Evolutionary conservation across 1,284 basidiomycete genomes (phyloP), one percentile per base, ranked within the genome.

Genomic region (Fomitiporia mediterranea): DNA sequence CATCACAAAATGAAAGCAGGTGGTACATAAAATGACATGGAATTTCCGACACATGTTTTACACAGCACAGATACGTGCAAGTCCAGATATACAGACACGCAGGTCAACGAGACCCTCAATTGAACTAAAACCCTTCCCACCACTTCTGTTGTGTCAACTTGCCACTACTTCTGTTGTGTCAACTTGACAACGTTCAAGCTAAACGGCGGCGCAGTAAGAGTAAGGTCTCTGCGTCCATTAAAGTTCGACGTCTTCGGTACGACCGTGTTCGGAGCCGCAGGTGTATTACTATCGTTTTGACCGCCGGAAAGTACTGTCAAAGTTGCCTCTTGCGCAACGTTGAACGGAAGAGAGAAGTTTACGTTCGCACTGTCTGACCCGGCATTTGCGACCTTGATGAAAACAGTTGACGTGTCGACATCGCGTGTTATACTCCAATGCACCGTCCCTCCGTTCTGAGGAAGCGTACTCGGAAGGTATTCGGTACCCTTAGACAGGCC

Each of bases 381-480:
- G 0, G 76, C 74, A 64, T 86, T 87, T 9, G 78, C 73, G 28
- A 86, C 67, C 82, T 87, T 87, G 69, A 86, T 79, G 60, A 81
- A 77, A 43, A 84, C 67, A 43, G 76, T 66, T 3, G 71, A 66
- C 0, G 72, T 69, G 13, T 72, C 65, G 1, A 62, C 76, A 34
- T 74, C 70, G 35, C 77, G 72, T 2, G 80, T 79, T 46, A 86
- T 76, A 58, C 80, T 82, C 84, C 84, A 86, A 65, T 79, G 77
- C 2, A 82, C 64, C 0, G 79, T 79, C 6, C 80, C 81, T 5
- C 61, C 68, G 0, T 57, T 44, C 27, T 63, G 68, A 0, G 84
- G 83, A 2, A 85, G 73, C 0, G 82, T 83, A 65, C 82, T 85
- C 3, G 83, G 80, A 2, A 86, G 67, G 60, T 84, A 86, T 59